These are phyloP conservation scores for Dendrostoma leiphaemia DNA, from an alignment of 2,329 filamentous ascomycete species.

Conservation along the genomic window DNA sequence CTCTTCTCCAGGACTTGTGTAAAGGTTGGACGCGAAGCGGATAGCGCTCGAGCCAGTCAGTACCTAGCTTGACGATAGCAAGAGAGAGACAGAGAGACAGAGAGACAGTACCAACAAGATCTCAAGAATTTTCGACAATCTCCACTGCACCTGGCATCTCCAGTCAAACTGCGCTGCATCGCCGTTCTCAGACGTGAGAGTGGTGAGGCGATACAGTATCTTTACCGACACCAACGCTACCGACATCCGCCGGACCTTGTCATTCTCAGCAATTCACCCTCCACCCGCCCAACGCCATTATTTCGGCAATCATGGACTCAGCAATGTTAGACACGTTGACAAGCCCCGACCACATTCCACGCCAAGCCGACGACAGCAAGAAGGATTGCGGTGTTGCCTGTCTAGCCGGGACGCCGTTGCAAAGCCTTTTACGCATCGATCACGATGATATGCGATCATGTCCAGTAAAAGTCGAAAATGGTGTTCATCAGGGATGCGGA, in stretches of 20 bases:
- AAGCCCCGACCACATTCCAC: constrained; percentile 3
- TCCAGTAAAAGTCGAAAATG: constrained; percentile 2
- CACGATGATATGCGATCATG: constrained; percentile 1
- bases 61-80: constrained; percentile 74
- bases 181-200: constrained; percentile 33
- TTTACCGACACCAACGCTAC: constrained; percentile 4
- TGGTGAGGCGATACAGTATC: constrained; percentile 13
- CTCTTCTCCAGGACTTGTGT: constrained; percentile 41
- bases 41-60: constrained; percentile 57
- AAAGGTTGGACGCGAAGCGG: constrained; percentile 43
- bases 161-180: constrained; percentile 34
- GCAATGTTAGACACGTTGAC: constrained; percentile 2
- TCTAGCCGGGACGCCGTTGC: neutral
- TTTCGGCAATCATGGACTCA: constrained; percentile 3
- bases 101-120: constrained; percentile 23
- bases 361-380: constrained; percentile 8
- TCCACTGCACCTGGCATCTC: constrained; percentile 33
- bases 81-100: constrained; percentile 37
- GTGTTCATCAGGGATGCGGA: neutral
- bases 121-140: constrained; percentile 33
- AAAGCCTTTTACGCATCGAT: neutral
- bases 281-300: neutral
- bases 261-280: neutral
- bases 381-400: constrained; percentile 4
- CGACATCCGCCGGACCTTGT: neutral